Evolutionary conservation across 176 grass and related monocot species (phyloP), one percentile per base, ranked within the genome.

Genomic region (Cenchrus americanus): DNA sequence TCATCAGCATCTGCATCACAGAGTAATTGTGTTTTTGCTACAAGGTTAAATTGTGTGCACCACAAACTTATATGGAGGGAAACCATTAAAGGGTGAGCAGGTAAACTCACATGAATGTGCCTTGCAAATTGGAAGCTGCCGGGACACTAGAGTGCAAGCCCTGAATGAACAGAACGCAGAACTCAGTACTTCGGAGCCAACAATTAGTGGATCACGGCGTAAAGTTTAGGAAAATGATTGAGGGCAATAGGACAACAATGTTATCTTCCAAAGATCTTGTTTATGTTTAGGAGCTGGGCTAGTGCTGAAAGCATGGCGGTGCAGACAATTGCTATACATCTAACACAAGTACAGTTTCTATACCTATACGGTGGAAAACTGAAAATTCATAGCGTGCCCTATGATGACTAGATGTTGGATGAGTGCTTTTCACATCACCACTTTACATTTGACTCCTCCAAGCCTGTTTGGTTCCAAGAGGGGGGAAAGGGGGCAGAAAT

Each of bases 31-130:
- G 5, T 21, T 55, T 21, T 55, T 24, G 37, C 72, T 21, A 58
- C 62, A 46, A 62, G 62, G 42, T 85, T 50, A 82, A 57, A 50
- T 78, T 69, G 69, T 8, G 10, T 27, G 26, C 81, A 49, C 3
- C 15, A 2, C 32, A 62, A 57, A 65, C 41, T 81, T 68, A 27
- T 63, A 82, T 19, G n/a, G 48, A 77, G 71, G 64, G 76, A 12
- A 47, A 64, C 0, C 75, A 15, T n/a, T 30, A 73, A 82, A 40
- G 14, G 79, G 69, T 83, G 81, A 71, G 44, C 30, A 72, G 57
- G 74, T 80, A 30, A 77, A 43, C 75, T 90, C 85, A 92, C 89
- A 88, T 88, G 90, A 87, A 66, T 94, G 87, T 41, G 82, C 87
- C 55, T 82, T 87, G 61, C 87, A 90, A 77, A 90, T 55, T 8